Evolutionary conservation across 139 green algal genomes (phyloP).

Genomic region (Micractinium sp.): DNA sequence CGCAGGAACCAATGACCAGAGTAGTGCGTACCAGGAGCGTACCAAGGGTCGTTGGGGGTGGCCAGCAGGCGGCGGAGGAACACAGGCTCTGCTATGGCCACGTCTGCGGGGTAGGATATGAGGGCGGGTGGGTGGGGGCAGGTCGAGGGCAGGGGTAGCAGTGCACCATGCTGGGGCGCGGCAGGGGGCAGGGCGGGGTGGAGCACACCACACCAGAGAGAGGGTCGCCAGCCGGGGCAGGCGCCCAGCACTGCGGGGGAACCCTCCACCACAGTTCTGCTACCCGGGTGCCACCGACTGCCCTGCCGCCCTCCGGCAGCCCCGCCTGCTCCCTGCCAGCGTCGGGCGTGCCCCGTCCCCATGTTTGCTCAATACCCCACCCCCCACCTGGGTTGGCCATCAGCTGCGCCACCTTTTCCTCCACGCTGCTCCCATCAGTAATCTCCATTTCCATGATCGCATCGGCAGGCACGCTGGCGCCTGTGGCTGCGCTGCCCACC

Average conservation of each 20-base stretch:
- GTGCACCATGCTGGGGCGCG: background rate
- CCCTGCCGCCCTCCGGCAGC: too few relatives aligned
- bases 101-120: background rate
- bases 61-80: background rate
- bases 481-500: background rate
- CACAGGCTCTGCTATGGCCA: background rate
- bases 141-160: background rate
- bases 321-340: too few relatives aligned
- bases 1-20: constrained; percentile 10
- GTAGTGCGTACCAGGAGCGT: too few relatives aligned
- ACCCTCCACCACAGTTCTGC: background rate
- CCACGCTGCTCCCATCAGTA: background rate
- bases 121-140: too few relatives aligned
- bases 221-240: too few relatives aligned
- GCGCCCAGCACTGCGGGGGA: background rate
- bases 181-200: background rate
- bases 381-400: background rate
- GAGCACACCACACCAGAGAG: too few relatives aligned
- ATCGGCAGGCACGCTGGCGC: background rate
- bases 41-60: background rate
- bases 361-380: too few relatives aligned
- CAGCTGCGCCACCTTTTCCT: background rate
- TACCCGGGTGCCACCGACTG: too few relatives aligned
- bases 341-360: too few relatives aligned
- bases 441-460: constrained; percentile 1